Base-by-base conservation (phyloP, 2,329 filamentous ascomycete genomes). In the Tolypocladium album region DNA sequence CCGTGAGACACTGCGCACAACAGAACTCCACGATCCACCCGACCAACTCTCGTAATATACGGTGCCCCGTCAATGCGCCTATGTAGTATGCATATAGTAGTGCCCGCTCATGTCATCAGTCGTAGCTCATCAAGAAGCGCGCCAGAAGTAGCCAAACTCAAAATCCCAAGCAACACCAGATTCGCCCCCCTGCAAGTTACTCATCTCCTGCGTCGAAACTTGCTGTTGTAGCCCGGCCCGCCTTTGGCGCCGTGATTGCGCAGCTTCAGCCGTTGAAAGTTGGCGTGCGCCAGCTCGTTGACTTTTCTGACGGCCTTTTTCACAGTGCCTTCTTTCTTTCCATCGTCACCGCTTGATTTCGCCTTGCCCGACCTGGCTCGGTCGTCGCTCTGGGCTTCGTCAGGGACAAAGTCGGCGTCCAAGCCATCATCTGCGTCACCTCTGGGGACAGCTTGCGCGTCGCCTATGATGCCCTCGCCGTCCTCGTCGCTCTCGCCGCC, bases 211-310 rank as follows among this genome's bases (percentile, higher is more conserved):
- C 84, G 75, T 60, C 83, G 77, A 69, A 87, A 88, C 58, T 78
- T 78, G 69, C 82, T 85, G 61, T 80, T 81, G 67, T 78, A 76
- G 2, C 77, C 81, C 24, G 82, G 76, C 4, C 83, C 83, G 1
- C 84, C 85, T 70, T 87, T 88, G n/a, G 82, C 74, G 4, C 84
- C 85, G 3, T 77, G 74, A 65, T 86, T 87, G 65, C 76, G 78
- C 67, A 88, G 73, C 75, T 88, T 88, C 61, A 88, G 70, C 59
- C 83, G 75, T 70, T 84, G 84, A 71, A 88, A 88, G 73, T 88
- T 88, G 62, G 84, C 79, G 66, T 87, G 82, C 17, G 85, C 85
- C 65, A 84, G 71, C 63, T 83, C 83, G 66, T 83, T 86, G 57
- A 88, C 82, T 74, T 87, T 88, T 66, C 79, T 79, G 31, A 74